Conservation (phyloP, 148 eudicot species). For the Chenopodium suecicum region DNA sequence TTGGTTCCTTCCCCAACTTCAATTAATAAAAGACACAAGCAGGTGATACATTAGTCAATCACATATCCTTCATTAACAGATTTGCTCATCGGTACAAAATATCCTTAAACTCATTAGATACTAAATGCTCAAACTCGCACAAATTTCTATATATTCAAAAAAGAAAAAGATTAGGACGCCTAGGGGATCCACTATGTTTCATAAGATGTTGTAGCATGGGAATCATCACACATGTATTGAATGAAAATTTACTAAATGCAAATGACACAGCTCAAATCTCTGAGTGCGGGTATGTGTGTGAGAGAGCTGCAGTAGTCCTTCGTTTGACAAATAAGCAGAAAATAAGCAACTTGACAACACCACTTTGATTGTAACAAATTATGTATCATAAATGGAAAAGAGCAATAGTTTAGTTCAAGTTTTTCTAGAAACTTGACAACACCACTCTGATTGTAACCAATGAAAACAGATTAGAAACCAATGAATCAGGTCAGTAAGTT, state of each 20-base stretch:
- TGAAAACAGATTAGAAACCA: not conserved
- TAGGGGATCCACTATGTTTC: not conserved
- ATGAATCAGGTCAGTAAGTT: not conserved
- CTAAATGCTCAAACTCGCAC: not conserved
- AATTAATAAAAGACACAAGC: conserved; percentile 21
- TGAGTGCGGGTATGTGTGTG: no score
- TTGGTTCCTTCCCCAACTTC: conserved; percentile 99
- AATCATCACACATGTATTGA: not conserved
- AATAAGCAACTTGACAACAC: not conserved
- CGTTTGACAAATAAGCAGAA: not conserved
- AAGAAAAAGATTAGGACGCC: not conserved
- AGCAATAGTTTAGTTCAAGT: not conserved
- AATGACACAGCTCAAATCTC: no score
- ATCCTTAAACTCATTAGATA: not conserved
- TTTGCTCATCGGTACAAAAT: not conserved
- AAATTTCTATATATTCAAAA: not conserved
- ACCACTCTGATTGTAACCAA: no score
- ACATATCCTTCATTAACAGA: not conserved
- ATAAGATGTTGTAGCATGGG: not conserved
- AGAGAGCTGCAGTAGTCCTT: not conserved
- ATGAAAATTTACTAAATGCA: no score
- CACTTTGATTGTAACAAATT: not conserved
- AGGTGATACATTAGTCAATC: not conserved
- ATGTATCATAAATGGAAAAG: not conserved
- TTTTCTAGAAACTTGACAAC: not conserved